These are phyloP conservation scores for Eucommia ulmoides DNA, from an alignment of 257 asterid genomes.

Conservation along the genomic window DNA sequence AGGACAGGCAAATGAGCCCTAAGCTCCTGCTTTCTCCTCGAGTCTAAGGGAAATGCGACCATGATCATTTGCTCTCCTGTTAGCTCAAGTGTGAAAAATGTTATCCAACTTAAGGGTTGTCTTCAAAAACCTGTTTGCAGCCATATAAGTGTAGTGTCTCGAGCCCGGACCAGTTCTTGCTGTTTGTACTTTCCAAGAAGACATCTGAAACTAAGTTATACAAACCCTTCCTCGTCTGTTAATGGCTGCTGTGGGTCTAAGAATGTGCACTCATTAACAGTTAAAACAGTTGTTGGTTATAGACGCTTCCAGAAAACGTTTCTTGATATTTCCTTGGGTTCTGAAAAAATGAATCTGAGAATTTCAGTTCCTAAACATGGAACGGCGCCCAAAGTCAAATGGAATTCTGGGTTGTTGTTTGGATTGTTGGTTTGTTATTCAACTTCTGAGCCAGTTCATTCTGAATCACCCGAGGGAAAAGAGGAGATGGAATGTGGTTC, in stretches of 20 bases:
- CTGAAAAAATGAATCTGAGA: conserved; percentile 25
- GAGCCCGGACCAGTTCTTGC: conserved; percentile 21
- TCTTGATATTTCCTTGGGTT: conserved; percentile 24
- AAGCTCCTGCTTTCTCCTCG: background rate
- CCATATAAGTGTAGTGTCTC: conserved; percentile 25
- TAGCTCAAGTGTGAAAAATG: conserved; percentile 28
- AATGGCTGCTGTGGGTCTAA: conserved; percentile 18
- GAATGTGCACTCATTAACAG: conserved; percentile 21
- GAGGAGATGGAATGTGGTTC: conserved; percentile 22
- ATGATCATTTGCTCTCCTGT: conserved; percentile 31
- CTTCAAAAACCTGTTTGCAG: conserved; percentile 26
- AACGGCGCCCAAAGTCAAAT: conserved; percentile 19
- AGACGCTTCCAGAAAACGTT: conserved; percentile 16
- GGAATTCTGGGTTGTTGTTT: conserved; percentile 29
- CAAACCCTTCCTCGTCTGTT: conserved; percentile 18
- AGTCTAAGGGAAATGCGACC: conserved; percentile 20
- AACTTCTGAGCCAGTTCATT: conserved; percentile 41
- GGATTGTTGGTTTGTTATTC: conserved; percentile 61
- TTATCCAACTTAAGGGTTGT: conserved; percentile 24
- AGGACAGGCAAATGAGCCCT: too few species aligned
- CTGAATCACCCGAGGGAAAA: conserved; percentile 38
- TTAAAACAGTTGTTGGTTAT: conserved; percentile 24
- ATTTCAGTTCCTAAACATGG: conserved; percentile 31
- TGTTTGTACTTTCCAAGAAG: conserved; percentile 19
- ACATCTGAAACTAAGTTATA: conserved; percentile 16